phyloP scores from a whole-genome alignment of 1,284 basidiomycete genomes.

The Phellinidium pouzarii region DNA sequence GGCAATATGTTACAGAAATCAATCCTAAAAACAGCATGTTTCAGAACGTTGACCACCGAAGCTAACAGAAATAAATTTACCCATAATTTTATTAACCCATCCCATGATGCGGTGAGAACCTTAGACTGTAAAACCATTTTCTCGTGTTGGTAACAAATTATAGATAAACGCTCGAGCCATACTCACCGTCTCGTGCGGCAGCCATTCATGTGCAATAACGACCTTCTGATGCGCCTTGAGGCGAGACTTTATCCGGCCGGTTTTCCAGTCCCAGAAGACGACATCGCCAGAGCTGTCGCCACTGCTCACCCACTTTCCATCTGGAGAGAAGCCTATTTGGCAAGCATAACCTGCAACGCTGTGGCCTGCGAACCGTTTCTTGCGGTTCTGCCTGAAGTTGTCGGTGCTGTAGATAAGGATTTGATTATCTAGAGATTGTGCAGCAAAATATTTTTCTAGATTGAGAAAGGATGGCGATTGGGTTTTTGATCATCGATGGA shows the following conservation, averaged over 20 bases:
- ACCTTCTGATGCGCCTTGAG: constrained; percentile 90
- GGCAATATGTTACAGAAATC: background rate
- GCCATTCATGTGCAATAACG: constrained; percentile 95
- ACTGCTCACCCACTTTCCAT: constrained; percentile 95
- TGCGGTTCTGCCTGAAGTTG: constrained; percentile 95
- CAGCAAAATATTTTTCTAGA: constrained; percentile 91
- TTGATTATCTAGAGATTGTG: constrained; percentile 97
- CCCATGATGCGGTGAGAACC: constrained; percentile 94
- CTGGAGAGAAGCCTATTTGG: constrained; percentile 93
- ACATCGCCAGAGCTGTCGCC: constrained; percentile 94
- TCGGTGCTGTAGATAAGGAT: constrained; percentile 96
- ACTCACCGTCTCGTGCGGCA: constrained; percentile 94
- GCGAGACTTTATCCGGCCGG: constrained; percentile 86
- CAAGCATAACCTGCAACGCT: constrained; percentile 96
- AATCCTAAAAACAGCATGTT: background rate
- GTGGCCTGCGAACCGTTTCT: constrained; percentile 97
- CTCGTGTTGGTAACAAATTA: constrained; percentile 16
- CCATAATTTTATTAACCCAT: constrained; percentile 96
- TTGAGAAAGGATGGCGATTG: constrained; percentile 14
- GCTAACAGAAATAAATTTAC: constrained; percentile 30
- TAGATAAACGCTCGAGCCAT: constrained; percentile 13
- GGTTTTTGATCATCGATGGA: background rate
- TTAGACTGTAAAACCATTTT: constrained; percentile 60
- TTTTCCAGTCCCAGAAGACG: constrained; percentile 99
- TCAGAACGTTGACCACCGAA: background rate